Evolutionary conservation across 495 filamentous ascomycete genomes (phyloP), one percentile per base, ranked within the genome.

Genomic region (Ramalina peruviana): DNA sequence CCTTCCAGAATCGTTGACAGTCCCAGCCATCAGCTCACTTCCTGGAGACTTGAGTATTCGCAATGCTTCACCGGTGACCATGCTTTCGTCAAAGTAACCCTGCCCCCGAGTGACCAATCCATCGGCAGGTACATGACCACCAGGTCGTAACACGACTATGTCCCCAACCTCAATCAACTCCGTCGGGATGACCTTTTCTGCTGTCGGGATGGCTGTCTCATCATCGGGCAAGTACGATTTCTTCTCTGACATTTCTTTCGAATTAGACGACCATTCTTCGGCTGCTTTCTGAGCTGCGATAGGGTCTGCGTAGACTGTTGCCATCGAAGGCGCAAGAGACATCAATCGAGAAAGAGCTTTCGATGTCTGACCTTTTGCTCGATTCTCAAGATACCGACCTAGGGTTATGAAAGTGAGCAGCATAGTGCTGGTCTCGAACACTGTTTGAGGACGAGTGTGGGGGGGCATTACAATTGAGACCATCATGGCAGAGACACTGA

Each of bases 351-450:
- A 94, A 6, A 99, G 75, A 2, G 92, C 92, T 59, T 87, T 92
- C 7, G 88, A 95, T 0, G 92, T 99, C 63, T 97, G 86, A 3
- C 92, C 92, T 65, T 99, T 99, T 17, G 92, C 92, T 13, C 85
- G 73, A 57, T 97, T 99, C 63, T 99, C 92, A 9, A 99, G 64
- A 69, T 84, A 97, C 33, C 92, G 80, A 21, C 92, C 89, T 3
- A 99, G 70, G 0, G 86, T 86, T 64, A 95, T 86, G 64, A 97
- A 97, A 0, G 87, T 95, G 60, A 99, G 94, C 20, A 99, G 76
- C 93, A 97, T 99, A 20, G 88, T 96, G 62, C 88, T 94, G 0
- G 92, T 99, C 56, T 99, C 92, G 54, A 97, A 99, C 3, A 97
- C 83, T 6, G 86, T 95, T 48, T 76, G 79, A 2, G 92, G 92